These are phyloP conservation scores for Microthlaspi erraticum DNA, from an alignment of 345 rosid species.

Conservation along the genomic window DNA sequence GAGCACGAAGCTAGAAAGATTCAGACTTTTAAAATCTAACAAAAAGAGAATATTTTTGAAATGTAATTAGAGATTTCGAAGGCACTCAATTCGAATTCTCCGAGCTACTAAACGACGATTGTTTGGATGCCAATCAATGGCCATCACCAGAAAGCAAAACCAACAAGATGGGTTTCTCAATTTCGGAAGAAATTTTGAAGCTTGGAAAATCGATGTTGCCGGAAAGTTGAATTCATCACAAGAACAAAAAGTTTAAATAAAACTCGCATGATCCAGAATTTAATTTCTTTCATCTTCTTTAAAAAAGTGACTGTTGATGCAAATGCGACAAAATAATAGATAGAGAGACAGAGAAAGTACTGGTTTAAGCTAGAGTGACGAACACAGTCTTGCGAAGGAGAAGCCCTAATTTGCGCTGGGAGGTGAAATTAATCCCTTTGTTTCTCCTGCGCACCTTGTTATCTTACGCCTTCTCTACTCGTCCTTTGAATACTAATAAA, in stretches of 20 bases:
- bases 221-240: constrained; percentile 22
- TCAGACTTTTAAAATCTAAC: constrained; percentile 1
- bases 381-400: constrained; percentile 38
- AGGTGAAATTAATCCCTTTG: constrained; percentile 47
- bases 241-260: not conserved
- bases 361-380: constrained; percentile 40
- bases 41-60: not conserved
- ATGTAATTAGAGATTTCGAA: constrained; percentile 14
- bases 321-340: constrained; percentile 19
- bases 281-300: constrained; percentile 11
- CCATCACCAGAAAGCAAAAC: constrained; percentile 26
- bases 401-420: constrained; percentile 88
- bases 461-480: constrained; percentile 53
- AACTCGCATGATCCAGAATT: constrained; percentile 23
- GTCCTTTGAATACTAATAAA: not conserved
- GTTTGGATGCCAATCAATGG: not conserved
- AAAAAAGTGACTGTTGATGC: constrained; percentile 5
- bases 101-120: not conserved
- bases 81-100: constrained; percentile 26
- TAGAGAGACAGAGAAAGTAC: constrained; percentile 37
- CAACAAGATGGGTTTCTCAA: constrained; percentile 21
- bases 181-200: constrained; percentile 12
- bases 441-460: constrained; percentile 54
- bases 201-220: not conserved
- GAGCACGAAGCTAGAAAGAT: constrained; percentile 4